phyloP scores from a whole-genome alignment of 2,329 filamentous ascomycete genomes.

The Botrytis fragariae region DNA sequence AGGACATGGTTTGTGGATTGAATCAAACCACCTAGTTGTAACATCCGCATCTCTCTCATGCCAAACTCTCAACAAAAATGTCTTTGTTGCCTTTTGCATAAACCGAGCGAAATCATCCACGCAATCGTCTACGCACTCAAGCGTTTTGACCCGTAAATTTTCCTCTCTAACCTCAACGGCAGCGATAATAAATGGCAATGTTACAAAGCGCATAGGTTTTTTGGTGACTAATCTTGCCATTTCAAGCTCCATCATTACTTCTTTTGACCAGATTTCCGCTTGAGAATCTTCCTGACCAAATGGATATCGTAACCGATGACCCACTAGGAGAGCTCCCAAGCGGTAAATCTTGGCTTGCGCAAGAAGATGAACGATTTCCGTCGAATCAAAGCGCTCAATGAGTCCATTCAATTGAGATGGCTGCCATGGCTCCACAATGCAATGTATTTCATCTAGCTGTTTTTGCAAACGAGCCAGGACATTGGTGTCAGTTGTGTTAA shows the following conservation, averaged over 20 bases:
- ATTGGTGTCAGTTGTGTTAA: constrained; percentile 22
- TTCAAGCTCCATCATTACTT: constrained; percentile 35
- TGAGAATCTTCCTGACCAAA: constrained; percentile 33
- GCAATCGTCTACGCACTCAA: constrained; percentile 47
- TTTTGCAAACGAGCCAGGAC: constrained; percentile 25
- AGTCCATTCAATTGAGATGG: constrained; percentile 29
- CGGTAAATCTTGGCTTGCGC: constrained; percentile 36
- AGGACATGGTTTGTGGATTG: not conserved
- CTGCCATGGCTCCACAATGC: constrained; percentile 32
- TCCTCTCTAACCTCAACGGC: not conserved
- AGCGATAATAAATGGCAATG: constrained; percentile 32
- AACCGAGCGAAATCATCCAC: constrained; percentile 32
- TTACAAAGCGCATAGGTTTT: constrained; percentile 31
- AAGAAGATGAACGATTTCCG: constrained; percentile 34
- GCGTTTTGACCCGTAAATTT: not conserved
- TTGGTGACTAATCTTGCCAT: constrained; percentile 29
- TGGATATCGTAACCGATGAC: constrained; percentile 31
- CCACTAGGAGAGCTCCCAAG: constrained; percentile 32
- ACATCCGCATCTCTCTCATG: constrained; percentile 31
- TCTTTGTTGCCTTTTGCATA: constrained; percentile 31
- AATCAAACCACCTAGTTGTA: not conserved
- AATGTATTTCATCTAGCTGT: constrained; percentile 29
- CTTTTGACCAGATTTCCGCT: constrained; percentile 31
- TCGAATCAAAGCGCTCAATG: constrained; percentile 27
- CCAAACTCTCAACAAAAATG: constrained; percentile 34